These are phyloP conservation scores for Epichloe sibirici DNA, from an alignment of 2,329 filamentous ascomycete species.

Conservation along the genomic window DNA sequence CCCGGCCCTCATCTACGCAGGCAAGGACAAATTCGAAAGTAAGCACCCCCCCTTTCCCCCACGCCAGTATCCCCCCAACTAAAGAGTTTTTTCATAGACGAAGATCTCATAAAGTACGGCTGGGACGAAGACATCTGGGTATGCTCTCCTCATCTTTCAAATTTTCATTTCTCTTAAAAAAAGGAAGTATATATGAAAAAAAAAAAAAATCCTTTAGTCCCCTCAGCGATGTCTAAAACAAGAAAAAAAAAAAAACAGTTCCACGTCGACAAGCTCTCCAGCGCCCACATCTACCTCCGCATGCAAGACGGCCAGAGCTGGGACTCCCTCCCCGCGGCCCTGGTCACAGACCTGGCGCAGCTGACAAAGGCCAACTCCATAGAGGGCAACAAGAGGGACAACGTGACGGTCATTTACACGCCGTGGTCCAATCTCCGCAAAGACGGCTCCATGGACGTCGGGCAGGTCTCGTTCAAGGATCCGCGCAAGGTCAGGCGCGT, in stretches of 20 bases:
- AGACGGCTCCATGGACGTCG: constrained; percentile 87
- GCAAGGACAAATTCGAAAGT: constrained; percentile 99
- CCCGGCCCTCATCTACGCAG: constrained; percentile 87
- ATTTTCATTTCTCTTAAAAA: not conserved
- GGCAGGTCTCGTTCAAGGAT: constrained; percentile 92
- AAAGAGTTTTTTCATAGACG: constrained; percentile 48
- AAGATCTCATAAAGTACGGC: constrained; percentile 89
- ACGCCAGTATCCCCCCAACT: not conserved
- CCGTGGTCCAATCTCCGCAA: constrained; percentile 96
- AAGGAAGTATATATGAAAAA: not conserved
- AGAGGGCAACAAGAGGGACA: constrained; percentile 98
- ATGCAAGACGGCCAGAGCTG: constrained; percentile 67
- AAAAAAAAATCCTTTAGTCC: not conserved
- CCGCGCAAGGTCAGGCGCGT: constrained; percentile 72
- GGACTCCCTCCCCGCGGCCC: constrained; percentile 64
- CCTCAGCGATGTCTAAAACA: not conserved
- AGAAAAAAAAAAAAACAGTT: constrained; percentile 47
- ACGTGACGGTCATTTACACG: constrained; percentile 92
- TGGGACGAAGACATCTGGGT: constrained; percentile 87
- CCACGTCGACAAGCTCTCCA: constrained; percentile 94
- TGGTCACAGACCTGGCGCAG: constrained; percentile 85
- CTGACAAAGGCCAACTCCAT: constrained; percentile 98
- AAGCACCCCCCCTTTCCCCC: constrained; percentile 21
- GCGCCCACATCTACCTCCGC: constrained; percentile 90
- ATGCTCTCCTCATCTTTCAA: constrained; percentile 2